Conservation (phyloP, 2,329 filamentous ascomycete genomes). For the Torrubiella hemipterigena region DNA sequence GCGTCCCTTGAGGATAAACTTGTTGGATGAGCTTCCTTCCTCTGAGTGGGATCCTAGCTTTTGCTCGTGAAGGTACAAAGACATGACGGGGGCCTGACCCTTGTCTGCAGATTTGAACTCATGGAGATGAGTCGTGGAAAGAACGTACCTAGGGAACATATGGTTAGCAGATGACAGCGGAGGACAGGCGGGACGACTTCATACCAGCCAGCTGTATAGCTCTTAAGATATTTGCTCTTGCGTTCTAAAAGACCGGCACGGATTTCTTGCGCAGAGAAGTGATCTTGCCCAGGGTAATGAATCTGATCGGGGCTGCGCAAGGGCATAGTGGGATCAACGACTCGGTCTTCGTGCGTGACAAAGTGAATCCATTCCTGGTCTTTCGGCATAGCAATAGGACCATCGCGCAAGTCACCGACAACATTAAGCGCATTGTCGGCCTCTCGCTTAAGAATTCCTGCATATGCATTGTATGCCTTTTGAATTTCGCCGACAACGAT, state of each 20-base stretch:
- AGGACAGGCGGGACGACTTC: constrained; percentile 15
- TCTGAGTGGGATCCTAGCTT: constrained; percentile 87
- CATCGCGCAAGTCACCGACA: constrained; percentile 69
- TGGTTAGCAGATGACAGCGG: background rate
- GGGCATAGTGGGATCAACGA: constrained; percentile 75
- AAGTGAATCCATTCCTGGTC: constrained; percentile 86
- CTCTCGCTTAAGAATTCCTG: constrained; percentile 82
- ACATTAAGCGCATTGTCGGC: constrained; percentile 69
- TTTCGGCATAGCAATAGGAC: constrained; percentile 85
- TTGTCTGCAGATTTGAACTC: constrained; percentile 99
- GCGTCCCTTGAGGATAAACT: constrained; percentile 94
- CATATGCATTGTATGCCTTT: constrained; percentile 91
- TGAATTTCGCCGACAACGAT: constrained; percentile 97
- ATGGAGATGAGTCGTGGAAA: constrained; percentile 92
- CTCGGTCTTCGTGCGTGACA: constrained; percentile 67
- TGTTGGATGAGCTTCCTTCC: constrained; percentile 76
- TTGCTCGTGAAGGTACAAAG: constrained; percentile 85
- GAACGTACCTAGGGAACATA: constrained; percentile 60
- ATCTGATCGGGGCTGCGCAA: constrained; percentile 72
- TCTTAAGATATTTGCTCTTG: constrained; percentile 98
- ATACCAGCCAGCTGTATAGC: constrained; percentile 89
- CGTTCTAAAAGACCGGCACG: constrained; percentile 85
- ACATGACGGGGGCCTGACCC: constrained; percentile 87
- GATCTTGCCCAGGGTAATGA: constrained; percentile 80
- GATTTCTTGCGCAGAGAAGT: constrained; percentile 72